Conservation (phyloP, 129 eudicot species). For the Ambrosia artemisiifolia region DNA sequence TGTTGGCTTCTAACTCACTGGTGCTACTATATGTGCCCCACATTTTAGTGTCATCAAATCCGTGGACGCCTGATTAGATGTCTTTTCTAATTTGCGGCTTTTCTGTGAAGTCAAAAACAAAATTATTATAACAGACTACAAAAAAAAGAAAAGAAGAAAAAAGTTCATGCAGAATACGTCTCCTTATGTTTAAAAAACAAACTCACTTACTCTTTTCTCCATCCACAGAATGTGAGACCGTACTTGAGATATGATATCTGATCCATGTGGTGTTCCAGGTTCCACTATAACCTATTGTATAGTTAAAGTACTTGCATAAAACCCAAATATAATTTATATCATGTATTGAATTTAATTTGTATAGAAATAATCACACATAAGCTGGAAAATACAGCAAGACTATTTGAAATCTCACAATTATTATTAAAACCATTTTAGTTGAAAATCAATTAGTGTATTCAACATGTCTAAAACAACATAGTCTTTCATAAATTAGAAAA, state of each 20-base stretch:
- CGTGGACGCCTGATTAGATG: constrained; percentile 38
- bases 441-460: too few species aligned
- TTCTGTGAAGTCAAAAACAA: constrained; percentile 38
- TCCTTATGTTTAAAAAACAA: neutral
- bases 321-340: constrained; percentile 1
- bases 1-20: constrained; percentile 54
- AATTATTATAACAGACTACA: constrained; percentile 2
- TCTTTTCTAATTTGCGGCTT: constrained; percentile 55
- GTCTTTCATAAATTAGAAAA: too few species aligned
- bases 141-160: neutral
- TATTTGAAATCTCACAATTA: too few species aligned
- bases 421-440: too few species aligned
- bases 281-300: constrained; percentile 75
- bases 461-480: too few species aligned
- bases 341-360: neutral
- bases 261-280: constrained; percentile 97
- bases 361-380: neutral
- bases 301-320: constrained; percentile 17
- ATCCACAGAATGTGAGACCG: constrained; percentile 95
- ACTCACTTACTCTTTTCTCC: constrained; percentile 79
- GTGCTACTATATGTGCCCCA: constrained; percentile 89
- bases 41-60: constrained; percentile 46
- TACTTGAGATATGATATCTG: constrained; percentile 81
- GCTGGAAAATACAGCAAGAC: neutral
- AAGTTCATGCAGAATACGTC: neutral